Evolutionary conservation across 345 rosid species (phyloP), one percentile per base, ranked within the genome.

Genomic region (Sapria himalayana): DNA sequence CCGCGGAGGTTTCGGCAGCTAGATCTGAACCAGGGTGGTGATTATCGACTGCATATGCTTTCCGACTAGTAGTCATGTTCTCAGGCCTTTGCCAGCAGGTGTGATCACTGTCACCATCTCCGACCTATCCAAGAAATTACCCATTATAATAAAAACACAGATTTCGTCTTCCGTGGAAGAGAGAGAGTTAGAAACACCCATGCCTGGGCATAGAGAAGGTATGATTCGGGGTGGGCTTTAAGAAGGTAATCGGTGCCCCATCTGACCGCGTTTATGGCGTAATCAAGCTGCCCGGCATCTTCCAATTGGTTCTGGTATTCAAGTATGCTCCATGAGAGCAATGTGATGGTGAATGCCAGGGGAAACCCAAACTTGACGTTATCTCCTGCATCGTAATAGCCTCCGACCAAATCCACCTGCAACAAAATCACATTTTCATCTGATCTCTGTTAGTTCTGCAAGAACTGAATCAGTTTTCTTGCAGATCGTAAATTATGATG

Each of bases 361-460:
- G 94, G 78, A 33, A 81, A 68, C 14, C 81, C 85, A 41, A 74
- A 77, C 55, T 81, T 81, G 42, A 81, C 53, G 45, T 81, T 72
- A 49, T 81, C 93, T 19, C 84, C 81, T 3, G 84, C 71, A 41
- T 81, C 85, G 12, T 72, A 74, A 52, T 74, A 77, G n/a, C 91
- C 91, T 49, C 91, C 91, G 1, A 62, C 60, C 0, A 81, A 64
- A 54, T 72, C 70, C 37, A 72, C 25, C 76, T 77, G 50, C 48
- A 16, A 19, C 33, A 32, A 29, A 22, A 44, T 34, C 9, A 19
- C 9, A 21, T 15, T 14, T 3, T 7, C 9, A 3, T 22, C 41
- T n/a, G n/a, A n/a, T n/a, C n/a, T n/a, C n/a, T n/a, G n/a, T n/a
- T n/a, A n/a, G n/a, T n/a, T n/a, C n/a, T n/a, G n/a, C n/a, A n/a